Percentiles rank a stretch among this genome's conserved stretches.
phyloP scores from a whole-genome alignment of 2,329 filamentous ascomycete species.

The Beauveria australis region DNA sequence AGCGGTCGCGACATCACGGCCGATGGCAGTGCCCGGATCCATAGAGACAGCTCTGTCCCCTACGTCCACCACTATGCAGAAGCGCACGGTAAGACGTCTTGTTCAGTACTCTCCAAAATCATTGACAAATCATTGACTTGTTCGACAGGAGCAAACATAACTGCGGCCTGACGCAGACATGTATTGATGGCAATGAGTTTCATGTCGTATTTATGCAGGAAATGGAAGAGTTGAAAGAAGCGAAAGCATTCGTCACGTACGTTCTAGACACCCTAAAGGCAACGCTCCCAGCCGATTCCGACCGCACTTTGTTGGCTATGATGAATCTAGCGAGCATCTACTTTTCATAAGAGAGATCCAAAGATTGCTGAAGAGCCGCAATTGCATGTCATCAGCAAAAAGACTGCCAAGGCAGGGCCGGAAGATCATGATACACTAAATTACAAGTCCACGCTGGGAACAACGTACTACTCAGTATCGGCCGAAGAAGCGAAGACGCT shows the following conservation, averaged over 20 bases:
- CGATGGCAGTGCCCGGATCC: neutral
- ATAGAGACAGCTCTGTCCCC: neutral
- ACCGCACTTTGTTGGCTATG: neutral
- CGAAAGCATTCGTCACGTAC: neutral
- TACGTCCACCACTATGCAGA: neutral
- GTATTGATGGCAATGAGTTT: neutral
- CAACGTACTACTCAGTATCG: slow-evolving; percentile 1
- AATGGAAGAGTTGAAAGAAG: neutral
- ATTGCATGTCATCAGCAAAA: neutral
- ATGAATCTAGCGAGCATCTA: neutral
- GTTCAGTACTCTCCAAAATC: neutral
- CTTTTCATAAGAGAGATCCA: neutral
- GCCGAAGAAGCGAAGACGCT: slow-evolving; percentile 9
- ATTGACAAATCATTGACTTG: neutral
- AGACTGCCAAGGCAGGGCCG: neutral
- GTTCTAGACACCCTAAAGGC: neutral
- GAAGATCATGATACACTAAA: neutral
- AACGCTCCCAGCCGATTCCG: neutral
- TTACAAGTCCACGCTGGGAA: slow-evolving; percentile 2
- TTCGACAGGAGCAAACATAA: neutral
- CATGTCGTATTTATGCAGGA: neutral
- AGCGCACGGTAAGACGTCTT: neutral
- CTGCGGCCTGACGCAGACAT: neutral
- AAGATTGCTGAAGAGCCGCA: neutral
- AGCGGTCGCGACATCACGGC: neutral